Percentiles rank a stretch among this genome's conserved stretches.
Conservation (phyloP, 768 basidiomycete genomes). For the Filobasidium wieringae region DNA sequence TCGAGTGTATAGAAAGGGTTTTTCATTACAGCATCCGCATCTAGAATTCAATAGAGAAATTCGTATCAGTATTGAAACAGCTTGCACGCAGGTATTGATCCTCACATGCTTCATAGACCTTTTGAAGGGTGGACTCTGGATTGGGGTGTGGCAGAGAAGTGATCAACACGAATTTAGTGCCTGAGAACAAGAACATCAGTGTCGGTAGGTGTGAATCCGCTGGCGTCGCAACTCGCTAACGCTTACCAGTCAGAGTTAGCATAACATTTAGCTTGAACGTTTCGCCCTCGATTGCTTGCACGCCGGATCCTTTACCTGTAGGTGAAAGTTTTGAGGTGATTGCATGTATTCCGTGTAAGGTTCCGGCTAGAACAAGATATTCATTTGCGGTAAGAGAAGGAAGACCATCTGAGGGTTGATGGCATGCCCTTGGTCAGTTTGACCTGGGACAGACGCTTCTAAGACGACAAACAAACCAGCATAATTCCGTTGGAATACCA, state of each 20-base stretch:
- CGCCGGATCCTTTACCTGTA: constrained; percentile 31
- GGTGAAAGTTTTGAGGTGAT: constrained; percentile 88
- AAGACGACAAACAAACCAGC: constrained; percentile 51
- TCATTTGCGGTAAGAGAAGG: constrained; percentile 83
- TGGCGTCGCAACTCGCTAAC: constrained; percentile 1
- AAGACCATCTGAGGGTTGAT: constrained; percentile 59
- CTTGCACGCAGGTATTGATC: neutral
- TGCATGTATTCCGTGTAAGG: constrained; percentile 95
- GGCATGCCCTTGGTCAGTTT: neutral
- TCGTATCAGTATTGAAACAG: neutral
- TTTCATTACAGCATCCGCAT: constrained; percentile 94
- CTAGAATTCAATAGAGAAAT: constrained; percentile 9
- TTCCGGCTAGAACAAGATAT: constrained; percentile 88
- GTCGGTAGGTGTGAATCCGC: neutral
- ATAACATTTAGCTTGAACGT: constrained; percentile 87
- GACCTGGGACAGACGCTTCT: neutral
- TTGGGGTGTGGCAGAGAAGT: constrained; percentile 59
- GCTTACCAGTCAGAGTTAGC: constrained; percentile 74
- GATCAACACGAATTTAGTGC: constrained; percentile 88
- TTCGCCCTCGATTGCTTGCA: constrained; percentile 78
- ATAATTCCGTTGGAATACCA: constrained; percentile 86
- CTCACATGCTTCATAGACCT: constrained; percentile 70
- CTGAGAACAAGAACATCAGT: constrained; percentile 42
- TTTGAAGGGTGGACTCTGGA: constrained; percentile 61
- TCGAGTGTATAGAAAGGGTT: constrained; percentile 99